phyloP scores from a whole-genome alignment of 208 protist genomes.

The Acanthamoeba divionensis region DNA sequence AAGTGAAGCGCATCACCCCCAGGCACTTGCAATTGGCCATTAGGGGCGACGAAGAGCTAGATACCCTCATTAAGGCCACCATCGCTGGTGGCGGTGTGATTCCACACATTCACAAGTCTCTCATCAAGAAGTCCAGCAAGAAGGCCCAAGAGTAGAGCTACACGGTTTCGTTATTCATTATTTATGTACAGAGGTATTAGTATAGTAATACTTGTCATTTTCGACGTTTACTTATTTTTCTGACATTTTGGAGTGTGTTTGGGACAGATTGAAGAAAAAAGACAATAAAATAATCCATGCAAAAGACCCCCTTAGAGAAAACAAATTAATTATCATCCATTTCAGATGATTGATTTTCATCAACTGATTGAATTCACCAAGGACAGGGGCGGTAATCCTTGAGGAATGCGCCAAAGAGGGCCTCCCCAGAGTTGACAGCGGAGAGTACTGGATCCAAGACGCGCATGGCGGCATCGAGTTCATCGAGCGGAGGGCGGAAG shows the following conservation, averaged over 20 bases:
- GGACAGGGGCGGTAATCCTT: conserved; percentile 74
- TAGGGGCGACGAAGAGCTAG: conserved; percentile 97
- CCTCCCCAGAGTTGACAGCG: conserved; percentile 23
- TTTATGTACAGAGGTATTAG: no score
- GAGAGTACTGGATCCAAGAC: conserved; percentile 90
- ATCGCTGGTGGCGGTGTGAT: conserved; percentile 86
- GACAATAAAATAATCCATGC: no score
- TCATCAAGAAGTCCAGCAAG: conserved; percentile 75
- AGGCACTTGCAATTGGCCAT: conserved; percentile 97
- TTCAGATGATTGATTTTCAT: neutral
- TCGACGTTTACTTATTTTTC: no score
- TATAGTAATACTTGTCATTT: no score
- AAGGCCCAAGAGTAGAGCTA: conserved; percentile 52
- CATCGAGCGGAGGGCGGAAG: conserved; percentile 86
- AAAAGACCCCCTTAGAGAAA: no score
- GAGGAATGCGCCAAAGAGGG: conserved; percentile 73
- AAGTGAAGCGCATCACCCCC: conserved; percentile 97
- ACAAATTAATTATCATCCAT: no score
- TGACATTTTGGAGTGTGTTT: no score
- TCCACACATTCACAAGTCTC: conserved; percentile 86
- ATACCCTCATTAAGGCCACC: conserved; percentile 94
- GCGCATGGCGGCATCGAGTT: conserved; percentile 93
- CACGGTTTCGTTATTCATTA: no score
- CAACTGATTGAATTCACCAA: conserved; percentile 38
- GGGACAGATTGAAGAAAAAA: no score